These are phyloP conservation scores for Crataegus laevigata DNA, from an alignment of 306 rosid species.

Conservation along the genomic window DNA sequence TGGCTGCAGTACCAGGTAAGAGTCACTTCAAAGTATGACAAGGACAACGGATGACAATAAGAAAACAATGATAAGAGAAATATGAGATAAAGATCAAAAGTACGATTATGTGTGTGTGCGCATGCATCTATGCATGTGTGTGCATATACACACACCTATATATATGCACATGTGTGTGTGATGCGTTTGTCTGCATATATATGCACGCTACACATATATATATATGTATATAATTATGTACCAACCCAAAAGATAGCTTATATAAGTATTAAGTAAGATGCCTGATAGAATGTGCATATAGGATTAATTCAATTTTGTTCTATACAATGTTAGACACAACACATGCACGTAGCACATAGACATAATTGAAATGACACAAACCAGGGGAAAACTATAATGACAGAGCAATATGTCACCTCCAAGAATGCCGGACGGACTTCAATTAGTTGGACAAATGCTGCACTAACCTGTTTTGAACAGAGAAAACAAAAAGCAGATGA, in stretches of 20 bases:
- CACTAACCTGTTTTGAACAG: conserved; percentile 69
- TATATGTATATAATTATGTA: background rate
- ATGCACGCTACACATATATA: background rate
- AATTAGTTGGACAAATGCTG: conserved; percentile 94
- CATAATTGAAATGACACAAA: background rate
- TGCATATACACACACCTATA: no score
- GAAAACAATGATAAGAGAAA: conserved; percentile 1
- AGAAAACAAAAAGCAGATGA: background rate
- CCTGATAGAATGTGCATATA: background rate
- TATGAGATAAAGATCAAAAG: background rate
- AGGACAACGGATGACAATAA: background rate
- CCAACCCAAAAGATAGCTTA: no score
- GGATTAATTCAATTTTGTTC: background rate
- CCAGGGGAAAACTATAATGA: background rate
- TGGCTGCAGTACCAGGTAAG: conserved; percentile 53
- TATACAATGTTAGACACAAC: background rate
- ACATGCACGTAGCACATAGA: background rate
- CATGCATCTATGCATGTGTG: background rate
- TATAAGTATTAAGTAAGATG: background rate
- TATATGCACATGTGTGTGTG: background rate
- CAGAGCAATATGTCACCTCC: conserved; percentile 54
- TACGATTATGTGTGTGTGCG: background rate
- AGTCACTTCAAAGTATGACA: conserved; percentile 22
- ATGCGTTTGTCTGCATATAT: background rate
- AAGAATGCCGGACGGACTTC: conserved; percentile 90